These are phyloP conservation scores for Mytilinidion resinicola DNA, from an alignment of 495 filamentous ascomycete species.

Conservation along the genomic window DNA sequence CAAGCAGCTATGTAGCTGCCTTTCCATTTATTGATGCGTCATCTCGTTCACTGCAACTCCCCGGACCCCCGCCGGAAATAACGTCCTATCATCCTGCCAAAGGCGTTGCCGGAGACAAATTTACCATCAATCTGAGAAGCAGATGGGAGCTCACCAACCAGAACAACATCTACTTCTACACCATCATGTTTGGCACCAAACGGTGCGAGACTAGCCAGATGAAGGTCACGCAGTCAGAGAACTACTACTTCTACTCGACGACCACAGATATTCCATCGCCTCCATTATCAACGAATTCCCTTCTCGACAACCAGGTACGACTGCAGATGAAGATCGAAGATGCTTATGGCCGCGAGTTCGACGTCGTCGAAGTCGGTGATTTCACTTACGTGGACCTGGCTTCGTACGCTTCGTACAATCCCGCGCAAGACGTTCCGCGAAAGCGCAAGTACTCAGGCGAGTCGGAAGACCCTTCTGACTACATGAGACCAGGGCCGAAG, in stretches of 20 bases:
- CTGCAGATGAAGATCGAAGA: conserved; percentile 66
- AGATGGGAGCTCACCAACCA: conserved; percentile 60
- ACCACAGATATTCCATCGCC: conserved; percentile 58
- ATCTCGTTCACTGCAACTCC: conserved; percentile 36
- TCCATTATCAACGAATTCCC: conserved; percentile 58
- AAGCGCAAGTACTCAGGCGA: conserved; percentile 52
- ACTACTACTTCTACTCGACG: conserved; percentile 63
- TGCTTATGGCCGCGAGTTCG: conserved; percentile 53
- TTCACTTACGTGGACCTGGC: conserved; percentile 63
- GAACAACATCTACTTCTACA: conserved; percentile 50
- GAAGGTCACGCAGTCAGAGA: conserved; percentile 53
- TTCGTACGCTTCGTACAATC: conserved; percentile 26
- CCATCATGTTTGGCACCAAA: conserved; percentile 68
- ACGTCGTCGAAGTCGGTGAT: conserved; percentile 61
- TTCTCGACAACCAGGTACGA: conserved; percentile 60
- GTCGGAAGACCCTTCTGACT: conserved; percentile 43
- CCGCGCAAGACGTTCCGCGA: conserved; percentile 33
- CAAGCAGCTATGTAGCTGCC: conserved; percentile 47
- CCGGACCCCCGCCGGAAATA: conserved; percentile 46
- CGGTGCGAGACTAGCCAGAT: conserved; percentile 57
- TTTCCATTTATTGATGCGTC: conserved; percentile 47
- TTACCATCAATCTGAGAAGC: conserved; percentile 66
- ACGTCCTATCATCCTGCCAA: conserved; percentile 58
- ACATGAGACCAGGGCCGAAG: conserved; percentile 40
- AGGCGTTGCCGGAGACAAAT: conserved; percentile 61